Evolutionary conservation across 2,329 filamentous ascomycete species (phyloP).

Genomic region (Pyrenochaeta sp.): DNA sequence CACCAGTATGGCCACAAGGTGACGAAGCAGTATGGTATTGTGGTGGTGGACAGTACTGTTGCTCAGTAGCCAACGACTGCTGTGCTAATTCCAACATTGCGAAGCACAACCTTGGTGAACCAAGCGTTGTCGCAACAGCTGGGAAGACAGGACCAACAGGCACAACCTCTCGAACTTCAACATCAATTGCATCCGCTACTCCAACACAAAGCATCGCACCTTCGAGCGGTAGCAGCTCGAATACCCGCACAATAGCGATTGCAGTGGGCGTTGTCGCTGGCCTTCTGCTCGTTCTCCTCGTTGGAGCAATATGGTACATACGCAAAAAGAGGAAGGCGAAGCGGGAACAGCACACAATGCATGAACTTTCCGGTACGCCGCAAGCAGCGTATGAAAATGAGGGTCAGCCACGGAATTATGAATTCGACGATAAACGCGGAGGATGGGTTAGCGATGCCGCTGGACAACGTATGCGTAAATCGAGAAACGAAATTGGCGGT

Average conservation of each 20-base stretch:
- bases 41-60: slow-evolving; percentile 25
- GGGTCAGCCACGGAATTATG: neutral
- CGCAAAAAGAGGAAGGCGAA: neutral
- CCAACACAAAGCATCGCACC: neutral
- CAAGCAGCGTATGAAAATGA: neutral
- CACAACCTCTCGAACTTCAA: slow-evolving; percentile 2
- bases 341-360: neutral
- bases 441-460: neutral
- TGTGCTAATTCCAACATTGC: slow-evolving; percentile 5
- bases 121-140: slow-evolving; percentile 17
- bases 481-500: neutral
- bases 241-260: neutral
- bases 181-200: slow-evolving; percentile 1
- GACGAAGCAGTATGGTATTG: slow-evolving; percentile 28
- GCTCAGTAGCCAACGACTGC: slow-evolving; percentile 16
- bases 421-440: slow-evolving; percentile 2
- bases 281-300: neutral
- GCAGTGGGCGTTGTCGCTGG: neutral
- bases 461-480: neutral
- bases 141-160: slow-evolving; percentile 5
- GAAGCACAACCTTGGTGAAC: slow-evolving; percentile 15
- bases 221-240: slow-evolving; percentile 6
- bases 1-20: slow-evolving; percentile 24
- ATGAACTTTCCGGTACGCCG: neutral
- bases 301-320: neutral